Percentiles rank a stretch among this genome's conserved stretches.
phyloP scores from a whole-genome alignment of 2,329 filamentous ascomycete species.

The Fusarium pseudocircinatum region DNA sequence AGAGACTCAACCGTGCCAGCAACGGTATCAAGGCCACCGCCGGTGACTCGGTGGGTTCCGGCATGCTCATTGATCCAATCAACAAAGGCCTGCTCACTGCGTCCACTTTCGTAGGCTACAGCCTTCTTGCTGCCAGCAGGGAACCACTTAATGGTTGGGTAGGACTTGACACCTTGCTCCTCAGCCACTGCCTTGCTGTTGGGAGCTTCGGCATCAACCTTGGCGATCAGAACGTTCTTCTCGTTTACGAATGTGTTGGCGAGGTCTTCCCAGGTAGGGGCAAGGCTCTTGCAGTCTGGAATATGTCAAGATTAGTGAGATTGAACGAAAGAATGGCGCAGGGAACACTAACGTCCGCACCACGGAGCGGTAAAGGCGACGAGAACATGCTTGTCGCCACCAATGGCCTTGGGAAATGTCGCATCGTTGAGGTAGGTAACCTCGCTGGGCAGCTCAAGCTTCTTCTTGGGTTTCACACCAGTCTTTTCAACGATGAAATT shows the following conservation, averaged over 20 bases:
- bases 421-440: conserved; percentile 84
- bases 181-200: conserved; percentile 82
- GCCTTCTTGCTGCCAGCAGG: conserved; percentile 80
- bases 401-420: conserved; percentile 80
- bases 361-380: conserved; percentile 98
- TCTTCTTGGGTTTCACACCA: conserved; percentile 81
- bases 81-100: conserved; percentile 79
- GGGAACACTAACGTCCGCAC: conserved; percentile 86
- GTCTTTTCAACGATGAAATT: conserved; percentile 89
- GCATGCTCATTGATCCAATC: conserved; percentile 88
- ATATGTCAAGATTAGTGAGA: conserved; percentile 24
- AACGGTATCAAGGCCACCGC: conserved; percentile 79
- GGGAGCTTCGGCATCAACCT: conserved; percentile 92
- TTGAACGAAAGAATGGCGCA: neutral
- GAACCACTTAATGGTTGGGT: conserved; percentile 99
- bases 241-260: conserved; percentile 85
- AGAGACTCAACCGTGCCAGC: conserved; percentile 86
- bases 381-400: conserved; percentile 86
- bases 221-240: conserved; percentile 83
- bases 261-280: conserved; percentile 88
- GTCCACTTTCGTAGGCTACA: conserved; percentile 77
- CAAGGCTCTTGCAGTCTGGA: conserved; percentile 94
- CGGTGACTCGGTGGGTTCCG: conserved; percentile 83
- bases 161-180: conserved; percentile 82
- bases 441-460: conserved; percentile 75